Percentiles rank a stretch among this genome's conserved stretches.
These are phyloP conservation scores for Zygosaccharomyces bisporus DNA, from an alignment of 805 yeast species.

Conservation along the genomic window DNA sequence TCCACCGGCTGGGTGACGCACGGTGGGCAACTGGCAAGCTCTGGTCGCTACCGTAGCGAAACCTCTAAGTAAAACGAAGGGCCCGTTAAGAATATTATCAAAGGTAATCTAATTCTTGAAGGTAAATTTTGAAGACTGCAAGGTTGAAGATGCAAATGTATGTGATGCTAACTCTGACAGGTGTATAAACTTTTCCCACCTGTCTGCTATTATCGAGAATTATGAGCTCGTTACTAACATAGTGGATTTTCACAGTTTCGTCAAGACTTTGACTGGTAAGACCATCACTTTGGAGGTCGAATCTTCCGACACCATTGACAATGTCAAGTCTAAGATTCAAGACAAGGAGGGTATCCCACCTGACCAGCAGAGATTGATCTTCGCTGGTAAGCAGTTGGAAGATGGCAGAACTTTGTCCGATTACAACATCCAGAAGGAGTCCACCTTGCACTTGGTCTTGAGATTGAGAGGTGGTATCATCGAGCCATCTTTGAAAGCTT, in stretches of 20 bases:
- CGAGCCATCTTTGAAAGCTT: conserved; percentile 98
- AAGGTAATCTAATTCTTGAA: neutral
- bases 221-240: conserved; percentile 17
- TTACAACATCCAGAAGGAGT: conserved; percentile 99
- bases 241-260: conserved; percentile 46
- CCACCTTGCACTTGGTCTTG: conserved; percentile 91
- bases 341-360: conserved; percentile 99
- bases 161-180: conserved; percentile 19
- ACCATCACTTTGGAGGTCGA: conserved; percentile 98
- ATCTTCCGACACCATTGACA: conserved; percentile 98
- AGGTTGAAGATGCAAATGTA: conserved; percentile 47
- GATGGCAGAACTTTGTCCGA: conserved; percentile 98
- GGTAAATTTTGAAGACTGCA: conserved; percentile 20
- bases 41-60: conserved; percentile 5
- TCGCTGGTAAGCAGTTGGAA: conserved; percentile 99
- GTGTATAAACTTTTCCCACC: neutral
- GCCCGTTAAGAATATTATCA: neutral
- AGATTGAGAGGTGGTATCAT: conserved; percentile 99
- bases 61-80: conserved; percentile 4
- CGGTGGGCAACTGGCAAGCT: conserved; percentile 7
- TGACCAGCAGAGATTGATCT: conserved; percentile 98
- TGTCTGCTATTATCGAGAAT: neutral
- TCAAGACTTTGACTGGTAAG: conserved; percentile 84
- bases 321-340: conserved; percentile 97
- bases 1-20: conserved; percentile 5